Evolutionary conservation across 2,329 filamentous ascomycete species (phyloP), one percentile per base, ranked within the genome.

Genomic region (Ascochyta clinopodiicola): DNA sequence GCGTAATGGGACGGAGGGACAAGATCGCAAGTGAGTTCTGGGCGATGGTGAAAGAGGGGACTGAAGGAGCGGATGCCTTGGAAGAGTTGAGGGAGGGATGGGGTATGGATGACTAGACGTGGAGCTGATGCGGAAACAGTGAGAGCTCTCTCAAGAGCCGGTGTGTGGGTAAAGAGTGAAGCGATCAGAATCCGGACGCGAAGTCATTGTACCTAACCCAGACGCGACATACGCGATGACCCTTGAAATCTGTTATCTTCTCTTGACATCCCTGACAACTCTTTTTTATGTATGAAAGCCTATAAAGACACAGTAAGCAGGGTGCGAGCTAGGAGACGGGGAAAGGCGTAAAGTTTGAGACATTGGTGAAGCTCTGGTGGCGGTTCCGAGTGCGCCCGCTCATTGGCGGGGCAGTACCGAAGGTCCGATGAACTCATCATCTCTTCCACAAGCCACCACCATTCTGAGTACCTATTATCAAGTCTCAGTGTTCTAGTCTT

Each of bases 11-110:
- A 27, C 67, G 68, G 40, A 79, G 84, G 55, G 77, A 77, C 69
- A 79, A 72, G 66, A 82, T 86, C 60, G 79, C 77, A 46, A 68
- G 62, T 44, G 80, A 84, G 57, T 64, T 85, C 62, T 86, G 83
- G 84, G 72, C 61, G 44, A 65, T 72, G 51, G 80, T 83, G 60
- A 77, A 77, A 54, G 82, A 81, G 39, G 66, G 75, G 27, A 55
- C 85, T 60, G 74, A 78, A 29, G 81, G 82, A 52, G 75, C 73
- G 38, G 79, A 81, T 71, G 75, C 64, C 21, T 76, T 69, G 57
- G 78, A 76, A 47, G 81, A 84, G 61, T 61, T 85, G 34, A 83
- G 81, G 79, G 84, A 79, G 68, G 59, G 37, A 9, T 60, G 75
- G 62, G 73, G 73, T 24, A 43, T 76, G 54, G 72, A 75, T 58